These are phyloP conservation scores for Chlorella sp. DNA, from an alignment of 139 green algal species.

Conservation along the genomic window DNA sequence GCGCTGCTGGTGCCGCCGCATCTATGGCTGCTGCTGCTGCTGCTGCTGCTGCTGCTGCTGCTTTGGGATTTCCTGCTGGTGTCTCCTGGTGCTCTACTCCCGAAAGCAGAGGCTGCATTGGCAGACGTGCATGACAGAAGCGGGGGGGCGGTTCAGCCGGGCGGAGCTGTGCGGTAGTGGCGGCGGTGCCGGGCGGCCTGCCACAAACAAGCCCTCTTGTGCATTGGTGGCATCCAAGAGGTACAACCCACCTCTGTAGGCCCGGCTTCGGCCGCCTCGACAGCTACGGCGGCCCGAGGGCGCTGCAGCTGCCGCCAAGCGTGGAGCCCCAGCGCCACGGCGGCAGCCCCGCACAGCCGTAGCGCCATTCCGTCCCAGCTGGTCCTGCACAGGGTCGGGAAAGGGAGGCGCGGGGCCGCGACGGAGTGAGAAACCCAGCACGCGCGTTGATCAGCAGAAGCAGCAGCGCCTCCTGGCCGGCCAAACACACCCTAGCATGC, in stretches of 20 bases:
- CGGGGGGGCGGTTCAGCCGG: background rate
- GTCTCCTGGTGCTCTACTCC: background rate
- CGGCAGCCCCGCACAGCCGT: conserved; percentile 13
- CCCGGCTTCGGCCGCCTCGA: background rate
- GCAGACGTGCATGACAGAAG: background rate
- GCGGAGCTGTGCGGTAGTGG: background rate
- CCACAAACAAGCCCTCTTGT: background rate
- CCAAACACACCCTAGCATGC: background rate
- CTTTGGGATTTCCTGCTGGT: background rate
- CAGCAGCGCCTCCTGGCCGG: too few relatives aligned
- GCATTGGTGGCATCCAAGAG: background rate
- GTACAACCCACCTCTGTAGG: background rate
- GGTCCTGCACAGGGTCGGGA: background rate
- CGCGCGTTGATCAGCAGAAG: background rate
- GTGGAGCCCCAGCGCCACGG: conserved; percentile 9
- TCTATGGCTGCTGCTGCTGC: background rate
- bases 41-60: background rate
- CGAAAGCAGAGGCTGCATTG: background rate
- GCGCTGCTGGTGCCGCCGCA: background rate
- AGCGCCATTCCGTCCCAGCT: conserved; percentile 17
- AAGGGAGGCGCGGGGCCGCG: too few relatives aligned
- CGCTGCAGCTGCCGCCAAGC: conserved; percentile 10
- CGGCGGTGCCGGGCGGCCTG: background rate
- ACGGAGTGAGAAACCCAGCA: background rate
- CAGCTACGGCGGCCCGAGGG: background rate